Evolutionary conservation across 768 basidiomycete species (phyloP).

Genomic region (Gloeopeniophorella convolvens): DNA sequence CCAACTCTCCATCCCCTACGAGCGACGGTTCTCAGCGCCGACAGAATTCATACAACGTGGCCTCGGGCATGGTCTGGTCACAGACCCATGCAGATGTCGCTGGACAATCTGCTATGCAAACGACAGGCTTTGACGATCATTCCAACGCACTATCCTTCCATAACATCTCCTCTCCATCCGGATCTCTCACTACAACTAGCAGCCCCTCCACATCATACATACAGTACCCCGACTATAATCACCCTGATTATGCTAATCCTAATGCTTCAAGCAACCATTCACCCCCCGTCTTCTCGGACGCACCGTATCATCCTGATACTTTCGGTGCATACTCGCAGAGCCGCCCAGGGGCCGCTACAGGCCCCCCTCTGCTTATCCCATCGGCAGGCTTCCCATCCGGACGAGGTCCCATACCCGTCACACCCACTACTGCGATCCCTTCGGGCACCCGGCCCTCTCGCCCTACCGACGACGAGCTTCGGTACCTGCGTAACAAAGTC

Average conservation of each 20-base stretch:
- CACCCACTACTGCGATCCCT: constrained; percentile 20
- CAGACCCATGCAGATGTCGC: constrained; percentile 15
- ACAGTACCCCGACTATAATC: constrained; percentile 21
- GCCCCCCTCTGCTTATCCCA: constrained; percentile 17
- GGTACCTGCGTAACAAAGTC: constrained; percentile 48
- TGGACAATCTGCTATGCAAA: constrained; percentile 8
- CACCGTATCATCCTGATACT: constrained; percentile 19
- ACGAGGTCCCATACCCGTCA: constrained; percentile 25
- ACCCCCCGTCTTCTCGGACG: constrained; percentile 14
- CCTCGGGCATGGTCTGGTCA: constrained; percentile 22
- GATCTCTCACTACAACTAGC: constrained; percentile 16
- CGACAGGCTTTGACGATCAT: constrained; percentile 14
- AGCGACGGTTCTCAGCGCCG: constrained; percentile 24
- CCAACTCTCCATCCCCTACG: constrained; percentile 25
- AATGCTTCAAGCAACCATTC: constrained; percentile 11
- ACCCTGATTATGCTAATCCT: constrained; percentile 19
- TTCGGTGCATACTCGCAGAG: constrained; percentile 16
- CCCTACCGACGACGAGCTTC: constrained; percentile 43
- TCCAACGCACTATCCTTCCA: constrained; percentile 17
- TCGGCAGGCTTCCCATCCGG: constrained; percentile 20
- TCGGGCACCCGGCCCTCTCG: constrained; percentile 22
- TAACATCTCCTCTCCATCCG: constrained; percentile 14
- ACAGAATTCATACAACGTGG: constrained; percentile 22
- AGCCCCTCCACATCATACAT: constrained; percentile 19
- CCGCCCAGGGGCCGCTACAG: constrained; percentile 9